Conservation (phyloP, 1,284 basidiomycete genomes). For the Cryptococcus sp. region DNA sequence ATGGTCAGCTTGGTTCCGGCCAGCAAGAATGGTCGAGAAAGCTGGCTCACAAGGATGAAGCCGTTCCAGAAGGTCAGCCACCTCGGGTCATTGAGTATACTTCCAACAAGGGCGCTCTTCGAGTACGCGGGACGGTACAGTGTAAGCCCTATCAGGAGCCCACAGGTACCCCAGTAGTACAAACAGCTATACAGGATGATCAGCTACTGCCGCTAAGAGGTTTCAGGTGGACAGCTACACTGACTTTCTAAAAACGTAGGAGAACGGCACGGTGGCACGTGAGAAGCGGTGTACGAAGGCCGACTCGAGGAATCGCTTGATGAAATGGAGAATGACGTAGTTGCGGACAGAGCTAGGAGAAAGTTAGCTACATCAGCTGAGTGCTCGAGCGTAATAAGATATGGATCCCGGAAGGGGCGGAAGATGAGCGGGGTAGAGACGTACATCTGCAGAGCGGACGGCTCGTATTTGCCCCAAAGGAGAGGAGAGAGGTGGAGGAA, state of each 20-base stretch:
- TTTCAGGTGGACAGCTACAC: slow-evolving; percentile 29
- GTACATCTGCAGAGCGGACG: slow-evolving; percentile 44
- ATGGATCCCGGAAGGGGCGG: background rate
- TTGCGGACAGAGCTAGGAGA: slow-evolving; percentile 68
- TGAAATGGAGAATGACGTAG: slow-evolving; percentile 81
- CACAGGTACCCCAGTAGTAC: slow-evolving; percentile 84
- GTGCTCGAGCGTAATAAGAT: background rate
- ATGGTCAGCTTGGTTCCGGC: background rate
- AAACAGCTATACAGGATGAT: slow-evolving; percentile 62
- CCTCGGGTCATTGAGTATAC: slow-evolving; percentile 65
- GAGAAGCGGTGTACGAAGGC: slow-evolving; percentile 94
- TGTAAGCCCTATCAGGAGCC: slow-evolving; percentile 73
- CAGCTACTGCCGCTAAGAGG: background rate
- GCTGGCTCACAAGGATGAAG: slow-evolving; percentile 70
- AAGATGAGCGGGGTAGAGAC: slow-evolving; percentile 4
- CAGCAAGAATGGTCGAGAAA: background rate
- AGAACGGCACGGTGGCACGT: slow-evolving; percentile 86
- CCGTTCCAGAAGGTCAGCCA: slow-evolving; percentile 70
- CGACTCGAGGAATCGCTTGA: slow-evolving; percentile 92
- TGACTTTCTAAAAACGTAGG: slow-evolving; percentile 88
- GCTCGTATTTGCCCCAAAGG: slow-evolving; percentile 41
- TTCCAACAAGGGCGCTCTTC: slow-evolving; percentile 66
- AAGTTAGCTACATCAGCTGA: background rate
- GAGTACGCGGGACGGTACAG: slow-evolving; percentile 71
- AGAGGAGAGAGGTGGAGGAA: slow-evolving; percentile 66